phyloP scores from a whole-genome alignment of 192 early-diverging fungal species.

The Coemansia sp. region DNA sequence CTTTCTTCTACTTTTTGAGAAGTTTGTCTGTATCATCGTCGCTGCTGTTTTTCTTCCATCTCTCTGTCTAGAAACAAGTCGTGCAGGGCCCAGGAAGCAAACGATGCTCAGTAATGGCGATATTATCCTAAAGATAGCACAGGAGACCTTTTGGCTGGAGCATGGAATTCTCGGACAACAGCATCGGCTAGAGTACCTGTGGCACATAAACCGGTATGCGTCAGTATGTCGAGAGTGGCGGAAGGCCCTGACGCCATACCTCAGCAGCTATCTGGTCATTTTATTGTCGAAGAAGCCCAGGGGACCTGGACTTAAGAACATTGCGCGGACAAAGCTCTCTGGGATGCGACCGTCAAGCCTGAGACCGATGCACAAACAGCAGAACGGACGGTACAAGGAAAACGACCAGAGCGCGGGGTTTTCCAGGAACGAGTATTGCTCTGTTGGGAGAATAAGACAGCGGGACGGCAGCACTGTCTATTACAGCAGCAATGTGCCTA shows the following conservation, averaged over 20 bases:
- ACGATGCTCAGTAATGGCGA: slow-evolving; percentile 17
- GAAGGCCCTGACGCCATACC: slow-evolving; percentile 12
- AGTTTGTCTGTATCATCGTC: neutral
- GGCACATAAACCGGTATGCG: slow-evolving; percentile 17
- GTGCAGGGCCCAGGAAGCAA: neutral
- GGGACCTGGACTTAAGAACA: neutral
- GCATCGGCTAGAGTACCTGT: slow-evolving; percentile 25
- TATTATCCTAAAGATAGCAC: slow-evolving; percentile 24
- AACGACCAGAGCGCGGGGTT: neutral
- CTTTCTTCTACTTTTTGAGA: neutral
- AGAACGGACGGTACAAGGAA: neutral
- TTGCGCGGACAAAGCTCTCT: slow-evolving; percentile 11
- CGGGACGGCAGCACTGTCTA: slow-evolving; percentile 17
- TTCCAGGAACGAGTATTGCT: neutral
- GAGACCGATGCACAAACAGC: neutral
- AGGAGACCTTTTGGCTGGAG: slow-evolving; percentile 25
- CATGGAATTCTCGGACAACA: slow-evolving; percentile 16
- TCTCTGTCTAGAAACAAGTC: neutral
- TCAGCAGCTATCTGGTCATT: slow-evolving; percentile 26
- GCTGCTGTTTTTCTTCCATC: neutral
- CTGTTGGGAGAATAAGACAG: slow-evolving; percentile 15
- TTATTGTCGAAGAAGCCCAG: slow-evolving; percentile 12
- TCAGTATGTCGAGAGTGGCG: slow-evolving; percentile 28
- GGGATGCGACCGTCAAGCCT: slow-evolving; percentile 6
- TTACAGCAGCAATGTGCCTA: slow-evolving; percentile 24